phyloP scores from a whole-genome alignment of 2,329 filamentous ascomycete genomes.

The Sphaerulina musiva region DNA sequence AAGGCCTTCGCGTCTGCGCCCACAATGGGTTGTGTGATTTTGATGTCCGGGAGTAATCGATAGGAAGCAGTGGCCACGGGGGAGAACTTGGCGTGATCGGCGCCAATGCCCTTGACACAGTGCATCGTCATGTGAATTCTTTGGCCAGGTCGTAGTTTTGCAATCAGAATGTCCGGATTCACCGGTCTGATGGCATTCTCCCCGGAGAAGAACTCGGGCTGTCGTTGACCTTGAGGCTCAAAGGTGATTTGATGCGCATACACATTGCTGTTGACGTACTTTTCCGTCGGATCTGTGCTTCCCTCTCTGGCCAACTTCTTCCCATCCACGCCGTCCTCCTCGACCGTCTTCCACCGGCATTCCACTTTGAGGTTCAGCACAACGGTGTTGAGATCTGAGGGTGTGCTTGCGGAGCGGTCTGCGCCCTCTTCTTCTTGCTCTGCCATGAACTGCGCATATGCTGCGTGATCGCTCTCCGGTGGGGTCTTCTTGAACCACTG shows the following conservation, averaged over 20 bases:
- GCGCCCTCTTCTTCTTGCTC: conserved; percentile 38
- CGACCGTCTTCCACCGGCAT: conserved; percentile 65
- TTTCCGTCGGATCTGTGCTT: conserved; percentile 73
- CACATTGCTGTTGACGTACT: conserved; percentile 74
- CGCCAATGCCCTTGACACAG: conserved; percentile 88
- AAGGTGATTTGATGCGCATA: conserved; percentile 59
- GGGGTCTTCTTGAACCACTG: conserved; percentile 72
- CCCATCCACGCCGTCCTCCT: conserved; percentile 40
- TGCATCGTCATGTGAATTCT: conserved; percentile 80
- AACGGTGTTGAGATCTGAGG: conserved; percentile 78
- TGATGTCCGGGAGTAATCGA: conserved; percentile 80
- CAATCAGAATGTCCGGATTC: conserved; percentile 88
- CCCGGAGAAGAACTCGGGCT: conserved; percentile 58
- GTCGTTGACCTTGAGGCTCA: conserved; percentile 62
- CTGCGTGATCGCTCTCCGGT: conserved; percentile 49
- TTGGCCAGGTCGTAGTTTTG: conserved; percentile 88
- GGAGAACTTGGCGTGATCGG: conserved; percentile 94
- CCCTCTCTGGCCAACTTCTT: conserved; percentile 53
- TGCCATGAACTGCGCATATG: conserved; percentile 35
- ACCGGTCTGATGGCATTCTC: conserved; percentile 63
- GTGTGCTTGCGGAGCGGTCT: conserved; percentile 41
- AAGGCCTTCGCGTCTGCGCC: conserved; percentile 87
- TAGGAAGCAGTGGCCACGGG: conserved; percentile 94
- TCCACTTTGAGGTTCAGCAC: conserved; percentile 68
- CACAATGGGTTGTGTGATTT: conserved; percentile 74